phyloP scores from a whole-genome alignment of 208 protist species.

The Acanthamoeba royreba region DNA sequence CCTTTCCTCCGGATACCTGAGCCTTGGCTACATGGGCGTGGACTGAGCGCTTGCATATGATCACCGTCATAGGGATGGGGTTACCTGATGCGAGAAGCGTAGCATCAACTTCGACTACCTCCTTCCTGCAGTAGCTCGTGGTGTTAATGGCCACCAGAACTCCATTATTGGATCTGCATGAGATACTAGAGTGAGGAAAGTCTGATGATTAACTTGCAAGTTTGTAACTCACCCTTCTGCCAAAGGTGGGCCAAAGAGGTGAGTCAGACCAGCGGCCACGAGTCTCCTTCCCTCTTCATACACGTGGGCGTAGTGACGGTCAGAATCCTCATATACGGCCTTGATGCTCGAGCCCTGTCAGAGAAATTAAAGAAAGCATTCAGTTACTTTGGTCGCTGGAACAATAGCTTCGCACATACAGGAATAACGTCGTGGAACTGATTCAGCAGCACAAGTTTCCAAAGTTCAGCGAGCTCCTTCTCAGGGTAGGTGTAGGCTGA shows the following conservation, averaged over 20 bases:
- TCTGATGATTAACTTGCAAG: not conserved
- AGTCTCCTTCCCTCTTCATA: not conserved
- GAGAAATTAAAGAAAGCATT: not conserved
- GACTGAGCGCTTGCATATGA: too few species aligned
- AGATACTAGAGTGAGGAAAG: not conserved
- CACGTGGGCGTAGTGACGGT: not conserved
- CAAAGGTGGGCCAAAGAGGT: not conserved
- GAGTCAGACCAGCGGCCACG: not conserved
- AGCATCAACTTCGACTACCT: not conserved
- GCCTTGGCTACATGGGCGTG: not conserved
- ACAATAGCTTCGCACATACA: not conserved
- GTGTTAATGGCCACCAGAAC: not conserved
- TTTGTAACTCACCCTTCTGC: not conserved
- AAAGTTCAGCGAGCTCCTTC: constrained; percentile 49
- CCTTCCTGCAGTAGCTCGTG: not conserved
- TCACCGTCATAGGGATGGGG: too few species aligned
- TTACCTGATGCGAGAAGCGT: not conserved
- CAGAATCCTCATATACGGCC: constrained; percentile 50
- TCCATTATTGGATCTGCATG: not conserved
- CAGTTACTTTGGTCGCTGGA: not conserved
- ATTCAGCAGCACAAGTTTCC: constrained; percentile 73
- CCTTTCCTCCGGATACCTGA: not conserved
- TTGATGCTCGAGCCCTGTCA: constrained; percentile 47
- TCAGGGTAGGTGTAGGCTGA: constrained; percentile 3
- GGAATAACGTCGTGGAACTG: constrained; percentile 82